Conservation (phyloP, 2,329 filamentous ascomycete genomes). For the Colletotrichum paranaense region DNA sequence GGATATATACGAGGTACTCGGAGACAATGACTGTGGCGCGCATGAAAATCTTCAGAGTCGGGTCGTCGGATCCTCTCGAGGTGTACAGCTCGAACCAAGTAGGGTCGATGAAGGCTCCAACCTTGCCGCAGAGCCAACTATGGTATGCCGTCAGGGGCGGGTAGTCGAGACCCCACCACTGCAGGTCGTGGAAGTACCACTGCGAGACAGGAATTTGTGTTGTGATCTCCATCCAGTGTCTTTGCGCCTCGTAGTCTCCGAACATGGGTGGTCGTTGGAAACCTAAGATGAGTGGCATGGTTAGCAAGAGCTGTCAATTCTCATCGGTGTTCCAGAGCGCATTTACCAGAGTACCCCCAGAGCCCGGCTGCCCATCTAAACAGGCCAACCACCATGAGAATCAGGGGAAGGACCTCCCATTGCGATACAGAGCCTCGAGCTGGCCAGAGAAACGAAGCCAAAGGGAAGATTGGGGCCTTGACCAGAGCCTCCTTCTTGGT, state of each 20-base stretch:
- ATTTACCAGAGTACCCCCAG: conserved; percentile 92
- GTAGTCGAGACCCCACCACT: conserved; percentile 99
- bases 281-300: conserved; percentile 59
- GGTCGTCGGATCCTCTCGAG: conserved; percentile 85
- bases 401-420: conserved; percentile 91
- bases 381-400: conserved; percentile 89
- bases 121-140: conserved; percentile 91
- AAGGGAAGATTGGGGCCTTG: conserved; percentile 81
- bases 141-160: conserved; percentile 98
- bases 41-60: conserved; percentile 92
- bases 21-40: conserved; percentile 89
- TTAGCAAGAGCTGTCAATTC: conserved; percentile 6
- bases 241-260: conserved; percentile 96
- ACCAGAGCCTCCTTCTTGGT: conserved; percentile 57
- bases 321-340: background rate
- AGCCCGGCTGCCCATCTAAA: conserved; percentile 93
- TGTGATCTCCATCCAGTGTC: conserved; percentile 99
- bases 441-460: conserved; percentile 95
- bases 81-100: conserved; percentile 88
- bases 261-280: conserved; percentile 88
- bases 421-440: conserved; percentile 84
- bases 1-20: conserved; percentile 90
- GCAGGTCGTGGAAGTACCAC: conserved; percentile 97
- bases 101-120: conserved; percentile 83
- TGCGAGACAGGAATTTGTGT: conserved; percentile 88